Evolutionary conservation across 768 basidiomycete genomes (phyloP).

Genomic region (Austroboletus eburneus): DNA sequence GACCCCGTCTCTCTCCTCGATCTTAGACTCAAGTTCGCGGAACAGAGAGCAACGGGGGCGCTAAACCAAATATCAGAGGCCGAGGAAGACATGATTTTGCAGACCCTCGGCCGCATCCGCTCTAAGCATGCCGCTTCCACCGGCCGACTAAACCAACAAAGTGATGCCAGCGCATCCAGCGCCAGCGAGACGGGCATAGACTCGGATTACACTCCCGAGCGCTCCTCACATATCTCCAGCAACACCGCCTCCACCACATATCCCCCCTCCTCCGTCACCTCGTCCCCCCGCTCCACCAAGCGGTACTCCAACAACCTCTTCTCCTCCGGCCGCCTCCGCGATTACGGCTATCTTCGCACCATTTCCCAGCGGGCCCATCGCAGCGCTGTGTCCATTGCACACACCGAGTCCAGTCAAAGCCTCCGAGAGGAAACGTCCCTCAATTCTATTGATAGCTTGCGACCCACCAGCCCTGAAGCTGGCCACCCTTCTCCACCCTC

Average conservation of each 20-base stretch:
- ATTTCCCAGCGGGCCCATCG: slow-evolving; percentile 42
- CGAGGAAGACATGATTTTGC: slow-evolving; percentile 82
- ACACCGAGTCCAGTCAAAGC: slow-evolving; percentile 44
- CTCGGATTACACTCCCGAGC: slow-evolving; percentile 31
- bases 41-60: slow-evolving; percentile 69
- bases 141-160: slow-evolving; percentile 14
- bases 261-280: slow-evolving; percentile 38
- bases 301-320: slow-evolving; percentile 87
- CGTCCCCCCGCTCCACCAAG: slow-evolving; percentile 50
- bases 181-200: slow-evolving; percentile 19
- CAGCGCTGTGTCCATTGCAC: slow-evolving; percentile 39
- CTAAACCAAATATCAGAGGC: slow-evolving; percentile 70
- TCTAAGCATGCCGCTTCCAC: slow-evolving; percentile 28
- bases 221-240: slow-evolving; percentile 35
- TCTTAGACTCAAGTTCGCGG: slow-evolving; percentile 63
- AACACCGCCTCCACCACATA: slow-evolving; percentile 33
- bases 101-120: slow-evolving; percentile 58
- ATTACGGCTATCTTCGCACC: slow-evolving; percentile 66
- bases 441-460: slow-evolving; percentile 43
- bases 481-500: slow-evolving; percentile 37
- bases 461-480: slow-evolving; percentile 56
- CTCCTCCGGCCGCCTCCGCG: slow-evolving; percentile 73
- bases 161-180: slow-evolving; percentile 15
- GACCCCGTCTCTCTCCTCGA: slow-evolving; percentile 63
- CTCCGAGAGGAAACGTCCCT: slow-evolving; percentile 42